Evolutionary conservation across 768 basidiomycete species (phyloP).

Genomic region (Tylopilus balloui): DNA sequence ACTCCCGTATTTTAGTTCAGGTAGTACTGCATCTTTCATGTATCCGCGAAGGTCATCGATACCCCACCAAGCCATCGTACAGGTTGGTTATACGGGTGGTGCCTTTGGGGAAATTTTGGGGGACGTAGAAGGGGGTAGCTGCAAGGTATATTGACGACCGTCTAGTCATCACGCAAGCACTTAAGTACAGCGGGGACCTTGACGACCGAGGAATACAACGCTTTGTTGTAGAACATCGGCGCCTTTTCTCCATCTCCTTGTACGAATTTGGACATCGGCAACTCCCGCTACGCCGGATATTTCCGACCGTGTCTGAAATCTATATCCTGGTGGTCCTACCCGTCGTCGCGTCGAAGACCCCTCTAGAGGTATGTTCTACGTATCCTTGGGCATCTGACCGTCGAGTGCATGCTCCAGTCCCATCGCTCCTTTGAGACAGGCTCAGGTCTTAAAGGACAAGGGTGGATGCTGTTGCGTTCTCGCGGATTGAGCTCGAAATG

Average conservation of each 20-base stretch:
- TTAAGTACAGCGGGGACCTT: conserved; percentile 19
- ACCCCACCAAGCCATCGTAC: conserved; percentile 26
- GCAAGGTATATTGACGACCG: not conserved
- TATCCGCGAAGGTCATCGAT: conserved; percentile 33
- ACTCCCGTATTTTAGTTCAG: conserved; percentile 28
- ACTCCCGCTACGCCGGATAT: conserved; percentile 21
- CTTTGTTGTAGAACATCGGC: conserved; percentile 9
- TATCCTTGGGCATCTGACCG: not conserved
- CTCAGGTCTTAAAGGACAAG: conserved; percentile 6
- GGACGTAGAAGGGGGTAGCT: not conserved
- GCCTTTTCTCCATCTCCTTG: not conserved
- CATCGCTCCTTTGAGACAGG: conserved; percentile 5
- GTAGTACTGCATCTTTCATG: conserved; percentile 33
- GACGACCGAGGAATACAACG: conserved; percentile 18
- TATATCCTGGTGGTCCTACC: conserved; percentile 3
- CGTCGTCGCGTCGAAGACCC: conserved; percentile 18
- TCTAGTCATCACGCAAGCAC: not conserved
- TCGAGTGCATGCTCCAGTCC: not conserved
- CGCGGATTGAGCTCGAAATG: conserved; percentile 13
- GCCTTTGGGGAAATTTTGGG: not conserved
- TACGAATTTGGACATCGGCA: conserved; percentile 22
- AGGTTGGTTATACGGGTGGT: not conserved
- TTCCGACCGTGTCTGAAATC: conserved; percentile 9
- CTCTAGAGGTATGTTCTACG: conserved; percentile 28
- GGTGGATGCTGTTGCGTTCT: conserved; percentile 22